Evolutionary conservation across 805 yeast genomes (phyloP), one percentile per base, ranked within the genome.

Genomic region (Starmerella cellae): DNA sequence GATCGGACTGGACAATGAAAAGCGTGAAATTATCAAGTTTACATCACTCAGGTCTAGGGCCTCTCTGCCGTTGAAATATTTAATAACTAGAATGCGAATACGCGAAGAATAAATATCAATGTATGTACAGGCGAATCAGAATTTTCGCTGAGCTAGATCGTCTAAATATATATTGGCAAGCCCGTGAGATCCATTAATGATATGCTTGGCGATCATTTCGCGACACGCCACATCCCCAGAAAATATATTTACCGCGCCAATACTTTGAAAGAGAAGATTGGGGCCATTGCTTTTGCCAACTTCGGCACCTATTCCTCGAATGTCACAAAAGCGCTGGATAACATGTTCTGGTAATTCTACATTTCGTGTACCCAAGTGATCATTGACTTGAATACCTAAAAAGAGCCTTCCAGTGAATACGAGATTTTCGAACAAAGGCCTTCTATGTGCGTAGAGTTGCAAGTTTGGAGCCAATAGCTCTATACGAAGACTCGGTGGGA

Each of bases 291-390:
- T 20, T 2, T n/a, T 18, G 31, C 35, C 33, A 14, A 34, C 18
- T 5, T 29, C 23, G n/a, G 24, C 47, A 43, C 32, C 30, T 3
- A 38, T 13, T 2, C 47, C 16, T 43, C 42, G 43, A 4, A 31
- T 18, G 2, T 34, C 45, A 5, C 46, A 48, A 27, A 35, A 53
- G 31, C 24, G 35, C 16, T 36, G 32, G 3, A 53, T 14, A 8
- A 53, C 43, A 6, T 14, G 20, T 4, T 24, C 19, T n/a, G 47
- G 35, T 9, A 50, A 17, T 21, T 19, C 38, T 4, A 49, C 50
- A 16, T 36, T 50, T 19, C 49, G 54, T 6, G 57, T 52, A 8
- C 57, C 55, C 13, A 53, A 39, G 20, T 42, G 46, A 16, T 42
- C 45, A 33, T 53, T 53, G 19, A 47, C 29, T n/a, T 41, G 37